phyloP scores from a whole-genome alignment of 2,329 filamentous ascomycete genomes.

The Xylaria sp. region DNA sequence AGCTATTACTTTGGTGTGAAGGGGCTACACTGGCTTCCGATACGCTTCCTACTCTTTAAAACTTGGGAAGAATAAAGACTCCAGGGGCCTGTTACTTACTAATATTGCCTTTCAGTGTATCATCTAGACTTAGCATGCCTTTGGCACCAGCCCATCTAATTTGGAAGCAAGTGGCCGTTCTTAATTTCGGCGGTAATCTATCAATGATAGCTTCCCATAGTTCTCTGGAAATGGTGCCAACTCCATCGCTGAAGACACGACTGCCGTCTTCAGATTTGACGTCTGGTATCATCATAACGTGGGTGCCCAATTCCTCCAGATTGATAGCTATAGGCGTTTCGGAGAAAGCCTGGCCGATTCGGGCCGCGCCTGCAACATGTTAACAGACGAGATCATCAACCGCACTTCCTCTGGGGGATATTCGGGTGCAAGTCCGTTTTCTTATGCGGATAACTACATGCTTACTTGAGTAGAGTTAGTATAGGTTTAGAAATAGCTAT shows the following conservation, averaged over 20 bases:
- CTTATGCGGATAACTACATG: not conserved
- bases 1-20: not conserved
- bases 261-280: slow-evolving; percentile 60
- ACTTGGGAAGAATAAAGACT: not conserved
- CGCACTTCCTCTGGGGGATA: not conserved
- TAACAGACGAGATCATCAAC: not conserved
- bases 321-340: slow-evolving; percentile 75
- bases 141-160: slow-evolving; percentile 80
- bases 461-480: slow-evolving; percentile 32
- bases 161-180: slow-evolving; percentile 74
- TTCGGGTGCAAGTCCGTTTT: not conserved
- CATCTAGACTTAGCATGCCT: slow-evolving; percentile 78
- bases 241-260: slow-evolving; percentile 81
- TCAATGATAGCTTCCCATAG: slow-evolving; percentile 71
- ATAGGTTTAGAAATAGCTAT: not conserved
- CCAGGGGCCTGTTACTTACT: slow-evolving; percentile 38
- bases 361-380: slow-evolving; percentile 55
- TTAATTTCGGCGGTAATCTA: slow-evolving; percentile 58
- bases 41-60: no score
- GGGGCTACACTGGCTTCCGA: not conserved
- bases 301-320: slow-evolving; percentile 55
- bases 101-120: slow-evolving; percentile 64
- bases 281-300: slow-evolving; percentile 57
- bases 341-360: slow-evolving; percentile 76
- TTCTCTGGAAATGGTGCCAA: slow-evolving; percentile 75